phyloP scores from a whole-genome alignment of 768 basidiomycete genomes.

The Tulasnella sp. region DNA sequence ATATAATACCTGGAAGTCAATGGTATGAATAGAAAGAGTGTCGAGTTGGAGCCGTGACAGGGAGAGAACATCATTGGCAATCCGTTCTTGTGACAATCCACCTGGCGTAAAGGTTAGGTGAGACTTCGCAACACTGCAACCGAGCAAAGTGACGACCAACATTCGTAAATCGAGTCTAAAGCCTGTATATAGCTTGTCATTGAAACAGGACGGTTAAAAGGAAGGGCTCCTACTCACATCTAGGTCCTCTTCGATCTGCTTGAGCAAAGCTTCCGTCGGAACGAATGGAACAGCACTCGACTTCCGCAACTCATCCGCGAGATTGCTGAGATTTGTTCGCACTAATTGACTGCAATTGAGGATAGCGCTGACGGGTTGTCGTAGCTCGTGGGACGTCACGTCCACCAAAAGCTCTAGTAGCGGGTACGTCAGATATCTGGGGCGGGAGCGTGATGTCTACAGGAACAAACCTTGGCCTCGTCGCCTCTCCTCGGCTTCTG shows the following conservation, averaged over 20 bases:
- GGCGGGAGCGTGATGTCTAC: neutral
- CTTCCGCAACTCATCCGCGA: slow-evolving; percentile 34
- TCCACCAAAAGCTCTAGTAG: slow-evolving; percentile 41
- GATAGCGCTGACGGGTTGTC: slow-evolving; percentile 37
- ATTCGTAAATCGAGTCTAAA: slow-evolving; percentile 42
- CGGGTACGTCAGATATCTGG: neutral
- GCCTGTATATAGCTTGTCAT: slow-evolving; percentile 33
- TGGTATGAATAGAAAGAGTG: slow-evolving; percentile 34
- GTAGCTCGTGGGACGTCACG: slow-evolving; percentile 40
- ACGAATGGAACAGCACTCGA: slow-evolving; percentile 24
- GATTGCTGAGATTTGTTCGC: slow-evolving; percentile 36
- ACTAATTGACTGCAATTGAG: slow-evolving; percentile 40
- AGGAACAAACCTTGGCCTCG: slow-evolving; percentile 37
- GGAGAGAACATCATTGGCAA: slow-evolving; percentile 44
- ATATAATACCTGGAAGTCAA: slow-evolving; percentile 30
- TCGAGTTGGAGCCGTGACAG: slow-evolving; percentile 43
- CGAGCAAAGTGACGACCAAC: slow-evolving; percentile 29
- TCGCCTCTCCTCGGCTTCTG: slow-evolving; percentile 36
- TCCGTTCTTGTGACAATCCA: slow-evolving; percentile 40
- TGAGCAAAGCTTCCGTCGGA: slow-evolving; percentile 29
- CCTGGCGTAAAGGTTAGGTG: neutral
- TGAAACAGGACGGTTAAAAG: neutral
- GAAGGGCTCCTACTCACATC: slow-evolving; percentile 27
- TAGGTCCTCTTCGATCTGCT: slow-evolving; percentile 36
- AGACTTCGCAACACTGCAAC: neutral